Evolutionary conservation across 2,329 filamentous ascomycete species (phyloP), one percentile per base, ranked within the genome.

Genomic region (Sordariomycetes sp.): DNA sequence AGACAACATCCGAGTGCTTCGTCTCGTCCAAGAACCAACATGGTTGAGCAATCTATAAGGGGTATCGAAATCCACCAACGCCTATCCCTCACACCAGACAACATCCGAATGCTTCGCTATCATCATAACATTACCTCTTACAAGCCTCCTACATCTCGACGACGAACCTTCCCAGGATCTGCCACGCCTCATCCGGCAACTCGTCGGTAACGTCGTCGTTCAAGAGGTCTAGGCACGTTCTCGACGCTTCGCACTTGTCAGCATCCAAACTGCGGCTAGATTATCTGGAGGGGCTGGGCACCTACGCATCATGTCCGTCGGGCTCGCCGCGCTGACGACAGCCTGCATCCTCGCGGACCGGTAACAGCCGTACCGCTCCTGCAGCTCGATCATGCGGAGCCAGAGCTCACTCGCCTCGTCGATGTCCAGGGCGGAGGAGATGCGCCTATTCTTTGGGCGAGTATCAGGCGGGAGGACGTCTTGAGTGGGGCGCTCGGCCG

Each of bases 291-390:
- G n/a, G 46, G n/a, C 3, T 11, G n/a, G 8, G 7, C 18, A 73
- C 75, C 66, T 67, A 79, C 76, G 76, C 70, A 77, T 75, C 22
- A 78, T 61, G 54, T 69, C 65, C 11, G 72, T 57, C 14, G 69
- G 72, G 10, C 70, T 64, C 4, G 75, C 71, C 24, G 72, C 71
- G 0, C 73, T 72, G 50, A 71, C 71, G 0, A 76, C 76, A 50
- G 78, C 69, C 54, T 76, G 74, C 64, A 79, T 77, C 35, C 76
- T 67, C 16, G 76, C 74, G 20, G 76, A 79, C 32, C 74, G 76
- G 61, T 79, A 79, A 66, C 76, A 79, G 6, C 73, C 72, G 57
- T 76, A 79, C 5, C 67, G 70, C 60, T 70, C 67, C 64, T 79
- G 76, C 10, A 79, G 68, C 54, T 74, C 71, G 2, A 79, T 69